These are phyloP conservation scores for Polychaeton citri DNA, from an alignment of 2,329 filamentous ascomycete genomes.

Conservation along the genomic window DNA sequence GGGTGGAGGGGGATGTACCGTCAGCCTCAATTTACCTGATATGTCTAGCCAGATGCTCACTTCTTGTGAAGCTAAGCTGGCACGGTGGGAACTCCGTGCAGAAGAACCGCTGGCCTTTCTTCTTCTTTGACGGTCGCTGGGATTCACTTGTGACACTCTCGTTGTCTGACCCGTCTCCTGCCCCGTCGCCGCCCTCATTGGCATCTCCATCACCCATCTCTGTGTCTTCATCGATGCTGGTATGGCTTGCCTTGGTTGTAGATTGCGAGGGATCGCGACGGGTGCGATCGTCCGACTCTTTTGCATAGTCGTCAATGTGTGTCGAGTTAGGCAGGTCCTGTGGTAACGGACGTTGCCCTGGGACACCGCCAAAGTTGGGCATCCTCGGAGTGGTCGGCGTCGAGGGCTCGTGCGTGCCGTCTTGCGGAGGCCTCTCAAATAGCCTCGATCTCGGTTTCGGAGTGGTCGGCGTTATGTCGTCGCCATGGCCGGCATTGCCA, in stretches of 20 bases:
- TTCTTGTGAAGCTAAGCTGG: slow-evolving; percentile 85
- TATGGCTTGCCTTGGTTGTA: slow-evolving; percentile 47
- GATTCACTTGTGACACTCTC: slow-evolving; percentile 42
- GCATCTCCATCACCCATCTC: slow-evolving; percentile 50
- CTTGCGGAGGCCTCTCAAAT: slow-evolving; percentile 25
- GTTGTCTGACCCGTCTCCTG: slow-evolving; percentile 42
- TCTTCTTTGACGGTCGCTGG: slow-evolving; percentile 76
- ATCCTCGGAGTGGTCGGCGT: slow-evolving; percentile 51
- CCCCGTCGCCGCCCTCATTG: slow-evolving; percentile 61
- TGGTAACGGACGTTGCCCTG: slow-evolving; percentile 33
- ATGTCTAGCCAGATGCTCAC: slow-evolving; percentile 87
- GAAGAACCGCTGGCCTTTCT: slow-evolving; percentile 92
- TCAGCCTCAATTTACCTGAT: slow-evolving; percentile 53
- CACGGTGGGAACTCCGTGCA: slow-evolving; percentile 93
- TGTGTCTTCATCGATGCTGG: slow-evolving; percentile 53
- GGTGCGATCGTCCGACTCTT: slow-evolving; percentile 9
- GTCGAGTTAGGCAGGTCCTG: slow-evolving; percentile 8
- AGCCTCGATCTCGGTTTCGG: slow-evolving; percentile 33
- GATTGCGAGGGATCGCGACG: slow-evolving; percentile 46
- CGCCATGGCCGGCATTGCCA: slow-evolving; percentile 32
- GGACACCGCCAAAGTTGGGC: slow-evolving; percentile 34
- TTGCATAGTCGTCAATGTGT: slow-evolving; percentile 7
- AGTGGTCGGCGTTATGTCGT: slow-evolving; percentile 44
- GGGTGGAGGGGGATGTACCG: background rate
- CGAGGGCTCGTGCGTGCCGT: slow-evolving; percentile 24